Evolutionary conservation across 2,329 filamentous ascomycete genomes (phyloP), one percentile per base, ranked within the genome.

Genomic region (Dothidotthia symphoricarpi): DNA sequence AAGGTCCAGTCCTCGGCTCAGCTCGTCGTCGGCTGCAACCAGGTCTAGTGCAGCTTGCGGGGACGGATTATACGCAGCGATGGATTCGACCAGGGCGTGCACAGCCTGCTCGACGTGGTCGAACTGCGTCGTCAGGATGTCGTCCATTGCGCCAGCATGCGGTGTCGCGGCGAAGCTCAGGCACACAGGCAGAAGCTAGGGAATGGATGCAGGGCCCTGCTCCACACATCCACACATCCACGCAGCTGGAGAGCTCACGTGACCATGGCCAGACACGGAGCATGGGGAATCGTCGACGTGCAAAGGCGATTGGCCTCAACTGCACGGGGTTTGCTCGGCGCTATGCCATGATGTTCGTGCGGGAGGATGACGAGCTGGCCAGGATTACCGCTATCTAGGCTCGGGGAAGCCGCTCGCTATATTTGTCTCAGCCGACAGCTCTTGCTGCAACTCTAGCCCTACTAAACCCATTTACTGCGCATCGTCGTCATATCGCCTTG

Each of bases 61-160:
- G 6, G 84, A 86, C 0, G 88, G 87, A 56, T 89, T 88, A 68
- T 90, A 91, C 49, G 88, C 86, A 5, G 86, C 77, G 46, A 94
- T 85, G 0, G 86, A 90, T 62, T 89, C 85, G 52, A 89, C 83
- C 24, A 94, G 73, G 17, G 73, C 80, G 10, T 78, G 76, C 14
- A 94, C 72, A 4, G 70, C 70, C 35, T 63, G 60, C 40, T 75
- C 71, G 28, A 75, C 59, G 43, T 71, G 67, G 49, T 70, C 61
- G 44, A 73, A 74, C 43, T 68, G 70, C 11, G 59, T 50, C 19
- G 69, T 64, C 22, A 75, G 64, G 19, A 68, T 44, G 32, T 60
- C 55, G 36, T 70, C 65, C 71, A 75, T 75, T 45, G 28, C 19
- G 19, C 19, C 19, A 22, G 35, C 24, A 24, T 32, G 37, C 22